A percentile compares a stretch with the other conserved stretches of the same genome.
Conservation (phyloP, 2,329 filamentous ascomycete species). For the Lizonia empirigonia region DNA sequence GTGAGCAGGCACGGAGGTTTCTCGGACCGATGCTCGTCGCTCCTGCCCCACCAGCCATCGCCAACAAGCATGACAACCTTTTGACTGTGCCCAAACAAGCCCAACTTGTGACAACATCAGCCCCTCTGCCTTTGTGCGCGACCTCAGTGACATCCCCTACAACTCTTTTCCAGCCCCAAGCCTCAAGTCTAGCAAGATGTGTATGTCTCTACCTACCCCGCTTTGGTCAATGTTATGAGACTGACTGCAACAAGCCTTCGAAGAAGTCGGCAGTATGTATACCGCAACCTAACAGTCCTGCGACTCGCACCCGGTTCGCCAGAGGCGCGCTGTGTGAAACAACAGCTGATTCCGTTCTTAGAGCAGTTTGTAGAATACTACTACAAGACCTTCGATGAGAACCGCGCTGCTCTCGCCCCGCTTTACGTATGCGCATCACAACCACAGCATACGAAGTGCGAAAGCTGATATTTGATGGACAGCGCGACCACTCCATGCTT, state of each 20-base stretch:
- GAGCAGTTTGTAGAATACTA: constrained; percentile 90
- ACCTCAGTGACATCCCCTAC: background rate
- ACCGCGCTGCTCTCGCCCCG: constrained; percentile 66
- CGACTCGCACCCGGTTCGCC: background rate
- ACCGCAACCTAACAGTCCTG: background rate
- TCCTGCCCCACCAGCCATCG: constrained; percentile 38
- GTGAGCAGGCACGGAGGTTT: constrained; percentile 24
- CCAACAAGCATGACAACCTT: constrained; percentile 29
- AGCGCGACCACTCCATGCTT: constrained; percentile 88
- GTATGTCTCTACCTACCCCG: constrained; percentile 25
- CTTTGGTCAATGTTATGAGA: constrained; percentile 11
- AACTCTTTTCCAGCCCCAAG: background rate
- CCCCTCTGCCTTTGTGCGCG: constrained; percentile 17
- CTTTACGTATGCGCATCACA: constrained; percentile 75
- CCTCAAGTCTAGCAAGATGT: constrained; percentile 18
- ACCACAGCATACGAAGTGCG: background rate
- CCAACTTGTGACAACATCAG: constrained; percentile 17
- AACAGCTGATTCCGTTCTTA: constrained; percentile 49
- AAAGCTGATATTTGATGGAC: constrained; percentile 23
- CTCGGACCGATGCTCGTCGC: constrained; percentile 25
- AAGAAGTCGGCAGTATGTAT: constrained; percentile 50
- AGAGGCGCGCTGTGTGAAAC: background rate
- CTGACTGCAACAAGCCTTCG: constrained; percentile 24
- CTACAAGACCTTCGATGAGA: constrained; percentile 82
- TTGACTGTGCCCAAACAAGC: constrained; percentile 29